A percentile compares a stretch with the other conserved stretches of the same genome.
Evolutionary conservation across 108 stramenopile species (phyloP).

Genomic region (Cylindrotheca fusiformis): DNA sequence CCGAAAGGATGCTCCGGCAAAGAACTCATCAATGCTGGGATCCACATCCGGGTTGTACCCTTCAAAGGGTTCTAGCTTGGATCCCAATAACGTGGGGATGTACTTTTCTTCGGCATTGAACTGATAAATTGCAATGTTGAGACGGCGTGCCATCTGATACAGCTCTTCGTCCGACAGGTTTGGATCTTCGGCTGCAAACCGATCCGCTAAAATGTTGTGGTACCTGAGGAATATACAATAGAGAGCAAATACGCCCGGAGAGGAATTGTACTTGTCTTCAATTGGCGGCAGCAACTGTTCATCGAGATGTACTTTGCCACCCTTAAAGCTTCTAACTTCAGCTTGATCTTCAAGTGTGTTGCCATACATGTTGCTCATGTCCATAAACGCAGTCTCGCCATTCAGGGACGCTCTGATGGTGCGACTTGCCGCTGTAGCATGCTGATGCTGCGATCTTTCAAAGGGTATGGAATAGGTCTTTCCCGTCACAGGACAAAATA

Average conservation of each 20-base stretch:
- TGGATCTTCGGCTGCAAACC: neutral
- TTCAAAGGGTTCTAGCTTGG: constrained; percentile 8
- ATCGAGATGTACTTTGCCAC: neutral
- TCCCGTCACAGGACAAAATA: constrained; percentile 11
- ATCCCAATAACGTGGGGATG: constrained; percentile 24
- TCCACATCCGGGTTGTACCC: constrained; percentile 26
- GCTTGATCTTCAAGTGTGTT: constrained; percentile 5
- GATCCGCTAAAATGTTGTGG: constrained; percentile 19
- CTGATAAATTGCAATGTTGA: constrained; percentile 21
- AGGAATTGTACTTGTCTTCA: neutral
- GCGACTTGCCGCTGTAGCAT: neutral
- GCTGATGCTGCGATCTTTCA: neutral
- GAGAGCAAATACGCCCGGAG: constrained; percentile 8
- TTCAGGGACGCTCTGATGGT: constrained; percentile 11
- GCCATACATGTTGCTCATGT: constrained; percentile 26
- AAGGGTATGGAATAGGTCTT: constrained; percentile 8
- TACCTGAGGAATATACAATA: constrained; percentile 8
- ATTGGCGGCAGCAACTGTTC: neutral
- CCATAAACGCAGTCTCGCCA: constrained; percentile 17
- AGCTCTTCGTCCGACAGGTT: constrained; percentile 13
- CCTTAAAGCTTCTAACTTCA: constrained; percentile 1
- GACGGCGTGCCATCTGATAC: constrained; percentile 13
- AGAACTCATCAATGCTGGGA: constrained; percentile 28
- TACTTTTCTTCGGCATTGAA: constrained; percentile 12
- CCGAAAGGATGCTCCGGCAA: constrained; percentile 24